Base-by-base conservation (phyloP, 179 eudicot species). In the Vitellaria paradoxa region DNA sequence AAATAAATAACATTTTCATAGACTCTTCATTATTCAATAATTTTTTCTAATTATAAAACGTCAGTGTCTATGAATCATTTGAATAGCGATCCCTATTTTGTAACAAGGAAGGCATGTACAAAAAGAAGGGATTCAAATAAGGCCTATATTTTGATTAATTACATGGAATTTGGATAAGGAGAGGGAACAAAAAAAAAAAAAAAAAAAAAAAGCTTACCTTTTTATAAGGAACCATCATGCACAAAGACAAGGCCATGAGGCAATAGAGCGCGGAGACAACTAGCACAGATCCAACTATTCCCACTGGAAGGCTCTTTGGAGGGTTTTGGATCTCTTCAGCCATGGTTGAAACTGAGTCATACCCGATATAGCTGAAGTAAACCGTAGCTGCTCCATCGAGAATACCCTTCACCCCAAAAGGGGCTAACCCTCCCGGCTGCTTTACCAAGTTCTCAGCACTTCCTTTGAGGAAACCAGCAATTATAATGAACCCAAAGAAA, bases 271-370 rank as follows among this genome's bases (percentile, higher is more conserved):
- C 52, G n/a, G 98, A 88, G 53, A 93, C 96, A 37, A 89, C 80
- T 52, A 90, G 56, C 46, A 94, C 96, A 40, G 98, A 94, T 20
- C 98, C 97, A 3, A 90, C 91, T 20, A 93, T 89, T 65, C 98
- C 98, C 7, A 88, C 66, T 0, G 98, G 98, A 56, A 94, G 91
- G 76, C 80, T 85, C 84, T 76, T 83, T 7, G 89, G 73, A 81
- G 98, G 98, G 77, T 84, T 85, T 79, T 80, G 88, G 45, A 92
- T 89, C 84, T 94, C 97, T 85, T 94, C 98, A 37, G 97, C 97
- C 81, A 94, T 87, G 71, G 98, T 94, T 73, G 98, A 94, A 75
- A 94, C 97, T 0, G 97, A 87, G 80, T 94, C 98, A 68, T 90
- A 94, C 24, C 97, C 97, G 18, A 94, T 90, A 76, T 86, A 94